These are phyloP conservation scores for Boletus eberwhitei DNA, from an alignment of 768 basidiomycete species.

Conservation along the genomic window DNA sequence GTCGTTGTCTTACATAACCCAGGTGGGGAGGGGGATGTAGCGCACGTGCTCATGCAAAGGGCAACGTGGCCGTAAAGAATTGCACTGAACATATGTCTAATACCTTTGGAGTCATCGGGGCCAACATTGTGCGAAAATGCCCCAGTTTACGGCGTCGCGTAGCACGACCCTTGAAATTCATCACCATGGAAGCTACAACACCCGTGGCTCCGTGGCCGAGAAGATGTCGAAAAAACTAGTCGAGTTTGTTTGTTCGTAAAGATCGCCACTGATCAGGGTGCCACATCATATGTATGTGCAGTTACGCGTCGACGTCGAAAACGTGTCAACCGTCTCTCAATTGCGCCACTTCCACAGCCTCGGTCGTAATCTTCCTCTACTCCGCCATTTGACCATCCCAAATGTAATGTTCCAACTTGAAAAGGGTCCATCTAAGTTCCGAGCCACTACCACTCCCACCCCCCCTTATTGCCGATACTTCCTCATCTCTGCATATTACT, in stretches of 20 bases:
- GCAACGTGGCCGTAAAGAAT: no score
- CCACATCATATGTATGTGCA: neutral
- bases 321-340: slow-evolving; percentile 15
- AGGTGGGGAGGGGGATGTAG: no score
- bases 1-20: neutral
- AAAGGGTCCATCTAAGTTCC: slow-evolving; percentile 72
- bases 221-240: neutral
- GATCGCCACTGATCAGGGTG: slow-evolving; percentile 25
- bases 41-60: no score
- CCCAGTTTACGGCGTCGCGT: neutral
- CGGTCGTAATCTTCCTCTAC: slow-evolving; percentile 7
- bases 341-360: slow-evolving; percentile 9
- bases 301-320: slow-evolving; percentile 26
- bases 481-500: slow-evolving; percentile 75
- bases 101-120: no score
- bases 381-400: slow-evolving; percentile 63
- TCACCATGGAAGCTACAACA: slow-evolving; percentile 20
- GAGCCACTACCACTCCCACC: slow-evolving; percentile 46
- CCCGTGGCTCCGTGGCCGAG: slow-evolving; percentile 18
- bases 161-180: slow-evolving; percentile 17
- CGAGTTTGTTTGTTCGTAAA: slow-evolving; percentile 12
- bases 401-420: slow-evolving; percentile 60
- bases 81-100: no score
- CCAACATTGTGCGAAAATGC: no score
- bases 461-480: slow-evolving; percentile 30